Conservation (phyloP, 441 rosid species). For the Croton setiger region DNA sequence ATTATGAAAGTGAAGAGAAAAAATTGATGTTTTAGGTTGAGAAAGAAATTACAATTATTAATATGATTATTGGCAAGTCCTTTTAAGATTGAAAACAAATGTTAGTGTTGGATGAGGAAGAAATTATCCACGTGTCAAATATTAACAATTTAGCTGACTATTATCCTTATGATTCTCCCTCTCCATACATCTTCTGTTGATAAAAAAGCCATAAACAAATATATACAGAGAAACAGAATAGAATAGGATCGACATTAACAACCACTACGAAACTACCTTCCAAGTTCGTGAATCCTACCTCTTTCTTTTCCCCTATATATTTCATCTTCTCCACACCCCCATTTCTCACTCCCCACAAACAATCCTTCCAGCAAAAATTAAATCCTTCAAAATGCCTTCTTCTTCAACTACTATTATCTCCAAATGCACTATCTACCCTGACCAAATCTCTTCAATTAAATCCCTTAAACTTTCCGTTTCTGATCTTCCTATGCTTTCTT, state of each 20-base stretch:
- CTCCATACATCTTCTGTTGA: conserved; percentile 14
- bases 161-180: background rate
- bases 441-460: conserved; percentile 27
- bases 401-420: conserved; percentile 44
- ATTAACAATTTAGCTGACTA: background rate
- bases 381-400: conserved; percentile 49
- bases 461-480: conserved; percentile 77
- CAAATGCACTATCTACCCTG: conserved; percentile 57
- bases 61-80: background rate
- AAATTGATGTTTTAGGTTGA: too few relatives aligned
- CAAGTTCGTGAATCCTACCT: conserved; percentile 48
- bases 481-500: conserved; percentile 94
- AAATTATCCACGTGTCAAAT: background rate
- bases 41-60: too few relatives aligned
- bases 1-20: too few relatives aligned
- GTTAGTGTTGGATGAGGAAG: background rate
- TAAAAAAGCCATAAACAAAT: conserved; percentile 8
- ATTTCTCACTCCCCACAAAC: conserved; percentile 15
- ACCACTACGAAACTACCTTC: conserved; percentile 23
- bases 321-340: background rate
- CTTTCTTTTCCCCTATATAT: conserved; percentile 42
- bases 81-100: too few relatives aligned
- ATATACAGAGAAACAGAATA: conserved; percentile 1
- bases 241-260: background rate
- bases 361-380: background rate